Percentiles rank a stretch among this genome's conserved stretches.
Evolutionary conservation across 2,329 filamentous ascomycete genomes (phyloP).

Genomic region (Fusarium sp.): DNA sequence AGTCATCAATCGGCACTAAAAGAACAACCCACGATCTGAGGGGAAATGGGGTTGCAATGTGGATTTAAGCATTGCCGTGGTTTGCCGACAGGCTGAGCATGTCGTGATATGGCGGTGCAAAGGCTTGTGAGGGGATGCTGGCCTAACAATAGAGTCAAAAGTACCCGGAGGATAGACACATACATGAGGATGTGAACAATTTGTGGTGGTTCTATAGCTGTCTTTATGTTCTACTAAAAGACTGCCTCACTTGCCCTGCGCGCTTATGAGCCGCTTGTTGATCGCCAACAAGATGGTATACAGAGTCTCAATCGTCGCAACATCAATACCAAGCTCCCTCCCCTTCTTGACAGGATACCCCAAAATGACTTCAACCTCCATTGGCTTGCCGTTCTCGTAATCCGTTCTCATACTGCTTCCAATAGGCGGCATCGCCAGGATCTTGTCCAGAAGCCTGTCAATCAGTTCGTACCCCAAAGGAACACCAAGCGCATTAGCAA

Average conservation of each 20-base stretch:
- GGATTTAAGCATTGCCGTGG: not conserved
- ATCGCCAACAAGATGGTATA: conserved; percentile 48
- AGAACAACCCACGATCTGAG: conserved; percentile 16
- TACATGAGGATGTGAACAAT: too few species aligned
- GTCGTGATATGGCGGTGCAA: not conserved
- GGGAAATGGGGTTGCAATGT: not conserved
- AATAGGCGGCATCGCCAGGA: conserved; percentile 56
- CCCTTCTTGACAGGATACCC: conserved; percentile 68
- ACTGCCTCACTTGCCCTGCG: not conserved
- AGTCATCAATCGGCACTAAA: conserved; percentile 16
- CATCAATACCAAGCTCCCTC: conserved; percentile 61
- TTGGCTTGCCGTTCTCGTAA: conserved; percentile 62
- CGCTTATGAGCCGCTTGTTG: conserved; percentile 32
- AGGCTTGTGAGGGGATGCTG: not conserved
- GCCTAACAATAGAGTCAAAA: too few species aligned
- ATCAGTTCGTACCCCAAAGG: conserved; percentile 57
- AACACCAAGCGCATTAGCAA: conserved; percentile 63
- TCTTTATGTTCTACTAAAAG: fast-evolving
- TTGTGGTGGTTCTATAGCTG: too few species aligned
- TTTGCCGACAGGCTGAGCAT: not conserved
- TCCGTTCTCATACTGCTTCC: conserved; percentile 66
- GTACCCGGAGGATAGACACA: too few species aligned
- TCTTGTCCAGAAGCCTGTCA: conserved; percentile 57
- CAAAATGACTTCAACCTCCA: conserved; percentile 72
- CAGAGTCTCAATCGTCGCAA: conserved; percentile 59